Conservation (phyloP, 2,329 filamentous ascomycete species). For the Macroventuria anomochaeta region DNA sequence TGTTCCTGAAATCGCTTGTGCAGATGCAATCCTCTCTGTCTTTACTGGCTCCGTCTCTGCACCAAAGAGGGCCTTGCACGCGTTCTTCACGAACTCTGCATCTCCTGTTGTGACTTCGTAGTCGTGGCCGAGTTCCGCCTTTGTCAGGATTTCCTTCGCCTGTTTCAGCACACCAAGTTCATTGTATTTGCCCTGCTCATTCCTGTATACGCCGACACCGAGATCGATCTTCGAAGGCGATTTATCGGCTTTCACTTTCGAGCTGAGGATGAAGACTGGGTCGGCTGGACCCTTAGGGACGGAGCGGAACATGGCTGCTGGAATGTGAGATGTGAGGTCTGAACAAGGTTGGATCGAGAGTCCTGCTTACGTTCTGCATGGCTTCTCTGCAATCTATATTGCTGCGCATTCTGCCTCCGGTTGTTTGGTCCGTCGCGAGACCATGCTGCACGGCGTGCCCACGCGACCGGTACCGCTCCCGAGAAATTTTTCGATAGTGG, state of each 20-base stretch:
- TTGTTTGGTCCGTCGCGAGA: neutral
- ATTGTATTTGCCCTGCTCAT: slow-evolving; percentile 43
- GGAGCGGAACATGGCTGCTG: slow-evolving; percentile 29
- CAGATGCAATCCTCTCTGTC: slow-evolving; percentile 39
- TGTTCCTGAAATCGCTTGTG: slow-evolving; percentile 51
- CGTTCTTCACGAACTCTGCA: slow-evolving; percentile 37
- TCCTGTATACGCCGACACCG: slow-evolving; percentile 49
- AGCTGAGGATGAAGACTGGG: slow-evolving; percentile 46
- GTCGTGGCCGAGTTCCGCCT: slow-evolving; percentile 22
- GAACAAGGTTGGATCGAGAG: neutral
- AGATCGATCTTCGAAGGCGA: slow-evolving; percentile 46
- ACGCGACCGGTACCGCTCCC: slow-evolving; percentile 1
- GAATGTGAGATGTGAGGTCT: neutral
- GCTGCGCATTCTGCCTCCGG: neutral
- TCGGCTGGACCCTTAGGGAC: slow-evolving; percentile 38
- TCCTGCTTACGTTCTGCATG: neutral
- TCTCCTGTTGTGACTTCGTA: slow-evolving; percentile 49
- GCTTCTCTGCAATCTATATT: neutral
- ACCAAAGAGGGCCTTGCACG: slow-evolving; percentile 44
- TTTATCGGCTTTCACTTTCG: slow-evolving; percentile 37
- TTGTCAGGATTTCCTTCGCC: slow-evolving; percentile 18
- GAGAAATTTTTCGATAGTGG: neutral
- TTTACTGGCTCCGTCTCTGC: slow-evolving; percentile 12
- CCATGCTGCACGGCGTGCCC: neutral
- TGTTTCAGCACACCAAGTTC: slow-evolving; percentile 38